Evolutionary conservation across 805 yeast species (phyloP).

Genomic region (Saturnispora besseyi): DNA sequence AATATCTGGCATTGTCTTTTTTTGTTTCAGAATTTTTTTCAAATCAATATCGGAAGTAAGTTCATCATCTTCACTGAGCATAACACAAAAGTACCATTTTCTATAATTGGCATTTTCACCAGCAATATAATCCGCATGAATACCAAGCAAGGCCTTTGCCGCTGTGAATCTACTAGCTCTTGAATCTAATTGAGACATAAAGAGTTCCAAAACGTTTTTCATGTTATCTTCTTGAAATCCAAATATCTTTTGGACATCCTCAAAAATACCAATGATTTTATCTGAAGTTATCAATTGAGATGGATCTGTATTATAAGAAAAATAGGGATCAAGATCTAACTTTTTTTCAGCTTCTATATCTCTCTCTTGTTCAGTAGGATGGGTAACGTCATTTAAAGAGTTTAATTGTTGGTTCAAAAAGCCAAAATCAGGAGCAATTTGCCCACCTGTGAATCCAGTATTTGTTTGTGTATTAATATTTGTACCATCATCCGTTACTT

Average conservation of each 20-base stretch:
- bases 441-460: neutral
- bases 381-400: neutral
- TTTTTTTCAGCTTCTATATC: slow-evolving; percentile 4
- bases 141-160: slow-evolving; percentile 54
- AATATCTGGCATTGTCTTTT: slow-evolving; percentile 39
- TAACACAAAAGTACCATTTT: slow-evolving; percentile 90
- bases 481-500: neutral
- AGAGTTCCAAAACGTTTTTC: slow-evolving; percentile 71
- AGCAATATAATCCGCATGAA: slow-evolving; percentile 89
- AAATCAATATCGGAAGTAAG: slow-evolving; percentile 48
- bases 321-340: slow-evolving; percentile 34
- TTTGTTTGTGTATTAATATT: neutral
- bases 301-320: slow-evolving; percentile 49
- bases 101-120: slow-evolving; percentile 81
- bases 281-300: slow-evolving; percentile 66
- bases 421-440: neutral
- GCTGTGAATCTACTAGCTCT: slow-evolving; percentile 76
- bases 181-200: slow-evolving; percentile 77
- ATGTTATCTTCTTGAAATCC: slow-evolving; percentile 81
- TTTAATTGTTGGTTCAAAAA: neutral
- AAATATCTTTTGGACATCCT: slow-evolving; percentile 49
- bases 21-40: slow-evolving; percentile 50
- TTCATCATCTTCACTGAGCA: slow-evolving; percentile 64
- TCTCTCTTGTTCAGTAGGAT: neutral
- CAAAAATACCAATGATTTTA: slow-evolving; percentile 55